Base-by-base conservation (phyloP, 768 basidiomycete species). In the Boletus subparvulus region DNA sequence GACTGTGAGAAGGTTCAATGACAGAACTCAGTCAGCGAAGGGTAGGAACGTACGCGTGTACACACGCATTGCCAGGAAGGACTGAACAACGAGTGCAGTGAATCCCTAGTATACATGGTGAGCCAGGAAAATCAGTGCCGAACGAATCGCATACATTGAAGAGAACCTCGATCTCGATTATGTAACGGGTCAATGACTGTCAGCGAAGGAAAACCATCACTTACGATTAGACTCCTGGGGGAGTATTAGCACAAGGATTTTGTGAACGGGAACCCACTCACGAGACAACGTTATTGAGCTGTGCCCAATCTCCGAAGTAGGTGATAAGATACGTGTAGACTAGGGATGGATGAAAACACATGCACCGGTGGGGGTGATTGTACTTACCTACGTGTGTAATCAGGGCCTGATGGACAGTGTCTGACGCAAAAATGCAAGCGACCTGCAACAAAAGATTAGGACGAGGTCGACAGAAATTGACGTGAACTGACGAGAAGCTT, bases 21-120 rank as follows among this genome's bases (percentile, higher is more conserved):
- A 36, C 41, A 40, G 33, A 10, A 13, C 6, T 19, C n/a, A 17
- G 6, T 9, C 14, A 50, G 42, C 1, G 16, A 43, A 21, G 9
- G 13, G n/a, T 17, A n/a, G 30, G 40, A 41, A 69, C 79, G 52
- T 62, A 81, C 80, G 62, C 44, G 65, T 74, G 74, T 78, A 84
- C 1, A 84, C 74, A 1, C 83, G 80, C 58, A 75, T 68, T 2
- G 75, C 66, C 58, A 83, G 75, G 69, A 84, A 85, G 37, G 79
- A 75, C 69, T 85, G 84, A 4, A 84, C 84, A 30, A 83, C 65
- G 36, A 76, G 69, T 7, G 77, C 79, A 14, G 80, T 83, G 30
- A 83, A 65, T 28, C 76, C 62, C 67, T 69, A 33, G 12, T 8
- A 36, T 7, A 11, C 12, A 21, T 45, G 40, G 48, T 67, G 45